These are phyloP conservation scores for Zymoseptoria ardabiliae DNA, from an alignment of 2,329 filamentous ascomycete species.

Conservation along the genomic window DNA sequence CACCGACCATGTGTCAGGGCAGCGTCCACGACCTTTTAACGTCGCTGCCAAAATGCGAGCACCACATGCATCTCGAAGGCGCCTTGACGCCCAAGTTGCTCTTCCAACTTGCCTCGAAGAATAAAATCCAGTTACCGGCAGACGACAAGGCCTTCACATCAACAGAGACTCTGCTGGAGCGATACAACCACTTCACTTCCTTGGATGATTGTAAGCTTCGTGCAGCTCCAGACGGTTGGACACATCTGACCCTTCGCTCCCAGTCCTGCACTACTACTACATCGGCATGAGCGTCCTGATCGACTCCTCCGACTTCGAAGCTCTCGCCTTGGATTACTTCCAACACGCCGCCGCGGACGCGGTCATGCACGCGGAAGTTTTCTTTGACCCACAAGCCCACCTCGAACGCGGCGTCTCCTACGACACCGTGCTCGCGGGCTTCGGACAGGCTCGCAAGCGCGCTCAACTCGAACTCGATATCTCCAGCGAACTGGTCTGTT, in stretches of 20 bases:
- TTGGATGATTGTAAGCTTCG: slow-evolving; percentile 66
- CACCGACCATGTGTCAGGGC: slow-evolving; percentile 40
- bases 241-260: background rate
- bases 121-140: slow-evolving; percentile 52
- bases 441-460: slow-evolving; percentile 51
- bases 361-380: slow-evolving; percentile 67
- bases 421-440: slow-evolving; percentile 56
- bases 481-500: slow-evolving; percentile 60
- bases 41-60: slow-evolving; percentile 66
- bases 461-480: slow-evolving; percentile 59
- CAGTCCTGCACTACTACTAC: slow-evolving; percentile 58
- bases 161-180: slow-evolving; percentile 49
- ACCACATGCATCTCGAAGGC: slow-evolving; percentile 74
- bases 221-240: background rate
- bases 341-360: slow-evolving; percentile 54
- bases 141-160: slow-evolving; percentile 58
- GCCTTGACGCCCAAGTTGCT: slow-evolving; percentile 63
- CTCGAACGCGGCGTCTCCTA: slow-evolving; percentile 56
- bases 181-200: slow-evolving; percentile 61
- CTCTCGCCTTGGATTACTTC: slow-evolving; percentile 66
- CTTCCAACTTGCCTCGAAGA: slow-evolving; percentile 60
- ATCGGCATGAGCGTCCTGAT: slow-evolving; percentile 65
- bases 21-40: slow-evolving; percentile 53
- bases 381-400: slow-evolving; percentile 76
- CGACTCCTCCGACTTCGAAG: slow-evolving; percentile 61